These are phyloP conservation scores for Gentiana dahurica DNA, from an alignment of 257 asterid genomes.

Conservation along the genomic window DNA sequence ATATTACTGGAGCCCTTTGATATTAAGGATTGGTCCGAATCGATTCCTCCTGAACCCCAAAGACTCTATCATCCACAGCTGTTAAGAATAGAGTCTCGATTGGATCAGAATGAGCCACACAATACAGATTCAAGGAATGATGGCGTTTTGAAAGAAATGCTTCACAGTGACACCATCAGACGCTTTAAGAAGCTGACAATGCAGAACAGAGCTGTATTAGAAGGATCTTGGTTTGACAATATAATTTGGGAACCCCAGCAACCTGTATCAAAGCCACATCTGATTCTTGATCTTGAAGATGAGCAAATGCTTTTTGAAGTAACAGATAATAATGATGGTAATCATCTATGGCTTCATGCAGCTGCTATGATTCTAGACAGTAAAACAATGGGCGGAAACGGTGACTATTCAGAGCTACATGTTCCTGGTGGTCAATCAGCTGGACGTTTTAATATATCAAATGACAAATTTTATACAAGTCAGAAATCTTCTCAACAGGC, in stretches of 20 bases:
- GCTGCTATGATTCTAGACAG: constrained; percentile 89
- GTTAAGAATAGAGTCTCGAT: constrained; percentile 63
- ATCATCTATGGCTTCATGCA: constrained; percentile 69
- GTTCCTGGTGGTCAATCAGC: constrained; percentile 51
- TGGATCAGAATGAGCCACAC: constrained; percentile 25
- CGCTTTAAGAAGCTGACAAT: constrained; percentile 63
- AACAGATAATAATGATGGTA: constrained; percentile 48
- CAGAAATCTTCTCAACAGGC: constrained; percentile 91
- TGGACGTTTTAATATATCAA: constrained; percentile 82
- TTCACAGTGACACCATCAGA: constrained; percentile 41
- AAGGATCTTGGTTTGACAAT: constrained; percentile 83
- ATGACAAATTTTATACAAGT: constrained; percentile 84
- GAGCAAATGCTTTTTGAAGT: constrained; percentile 97
- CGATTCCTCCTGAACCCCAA: constrained; percentile 16
- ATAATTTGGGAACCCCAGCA: constrained; percentile 82
- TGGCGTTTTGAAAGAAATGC: constrained; percentile 27
- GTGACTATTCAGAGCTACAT: constrained; percentile 56
- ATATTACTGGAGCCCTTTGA: constrained; percentile 63
- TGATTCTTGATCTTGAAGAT: constrained; percentile 88
- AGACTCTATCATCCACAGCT: constrained; percentile 72
- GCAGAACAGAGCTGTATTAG: constrained; percentile 65
- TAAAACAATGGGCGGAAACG: constrained; percentile 35
- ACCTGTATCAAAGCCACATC: constrained; percentile 54
- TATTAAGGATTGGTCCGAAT: constrained; percentile 21
- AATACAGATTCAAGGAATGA: constrained; percentile 32